Conservation (phyloP, 179 eudicot genomes). For the Beta corolliflora region DNA sequence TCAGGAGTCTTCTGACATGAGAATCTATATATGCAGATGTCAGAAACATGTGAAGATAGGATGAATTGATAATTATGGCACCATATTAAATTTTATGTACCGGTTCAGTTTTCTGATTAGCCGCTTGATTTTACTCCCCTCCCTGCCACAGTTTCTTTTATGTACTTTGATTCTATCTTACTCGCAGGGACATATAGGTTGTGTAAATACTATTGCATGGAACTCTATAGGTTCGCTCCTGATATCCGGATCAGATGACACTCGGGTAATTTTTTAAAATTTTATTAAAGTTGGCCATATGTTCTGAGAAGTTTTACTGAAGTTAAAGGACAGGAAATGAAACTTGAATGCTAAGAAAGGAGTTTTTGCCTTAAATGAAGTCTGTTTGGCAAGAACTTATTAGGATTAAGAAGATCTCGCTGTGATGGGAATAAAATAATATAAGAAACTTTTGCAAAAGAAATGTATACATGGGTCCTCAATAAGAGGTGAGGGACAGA, state of each 20-base stretch:
- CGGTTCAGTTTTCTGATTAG: background rate
- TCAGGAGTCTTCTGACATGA: background rate
- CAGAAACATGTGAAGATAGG: background rate
- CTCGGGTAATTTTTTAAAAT: constrained; percentile 50
- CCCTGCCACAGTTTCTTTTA: no score
- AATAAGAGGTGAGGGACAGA: background rate
- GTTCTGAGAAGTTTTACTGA: constrained; percentile 6
- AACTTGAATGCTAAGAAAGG: background rate
- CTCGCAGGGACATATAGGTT: constrained; percentile 83
- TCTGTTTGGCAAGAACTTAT: background rate
- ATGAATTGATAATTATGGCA: background rate
- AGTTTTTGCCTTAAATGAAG: background rate
- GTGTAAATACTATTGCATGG: constrained; percentile 94
- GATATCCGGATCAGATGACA: constrained; percentile 96
- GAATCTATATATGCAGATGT: background rate
- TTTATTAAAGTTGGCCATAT: background rate
- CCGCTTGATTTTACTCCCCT: background rate
- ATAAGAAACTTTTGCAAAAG: background rate
- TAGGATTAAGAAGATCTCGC: background rate
- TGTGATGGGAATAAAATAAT: background rate
- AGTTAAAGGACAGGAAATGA: background rate
- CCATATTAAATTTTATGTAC: background rate
- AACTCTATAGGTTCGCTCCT: constrained; percentile 84
- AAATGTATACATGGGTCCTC: background rate
- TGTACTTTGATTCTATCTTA: constrained; percentile 10